phyloP scores from a whole-genome alignment of 2,329 filamentous ascomycete species.

The Claviceps citrina region DNA sequence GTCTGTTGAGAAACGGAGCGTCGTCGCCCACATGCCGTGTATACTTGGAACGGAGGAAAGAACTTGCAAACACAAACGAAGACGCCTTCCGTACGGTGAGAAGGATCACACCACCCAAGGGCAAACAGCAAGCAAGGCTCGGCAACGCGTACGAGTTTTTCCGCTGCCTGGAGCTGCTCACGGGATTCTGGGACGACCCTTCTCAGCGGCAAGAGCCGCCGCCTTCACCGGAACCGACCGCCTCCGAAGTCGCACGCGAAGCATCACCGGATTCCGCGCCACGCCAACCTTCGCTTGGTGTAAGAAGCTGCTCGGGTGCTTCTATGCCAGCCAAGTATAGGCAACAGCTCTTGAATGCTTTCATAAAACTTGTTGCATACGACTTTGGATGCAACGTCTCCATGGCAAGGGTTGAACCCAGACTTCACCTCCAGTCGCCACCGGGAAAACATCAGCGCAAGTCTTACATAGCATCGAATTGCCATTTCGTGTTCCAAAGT shows the following conservation, averaged over 20 bases:
- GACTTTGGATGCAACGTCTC: constrained; percentile 50
- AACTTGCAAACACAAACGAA: constrained; percentile 41
- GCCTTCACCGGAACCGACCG: constrained; percentile 18
- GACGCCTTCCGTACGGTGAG: constrained; percentile 46
- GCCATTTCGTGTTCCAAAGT: constrained; percentile 44
- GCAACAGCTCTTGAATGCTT: constrained; percentile 40
- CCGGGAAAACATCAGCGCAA: constrained; percentile 19
- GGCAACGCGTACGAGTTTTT: constrained; percentile 54
- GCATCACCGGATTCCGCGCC: constrained; percentile 6
- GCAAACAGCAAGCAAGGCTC: constrained; percentile 37
- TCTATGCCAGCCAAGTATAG: constrained; percentile 44
- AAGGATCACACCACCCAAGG: constrained; percentile 38
- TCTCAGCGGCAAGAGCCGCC: constrained; percentile 22
- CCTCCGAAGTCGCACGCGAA: constrained; percentile 8
- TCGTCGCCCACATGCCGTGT: constrained; percentile 40
- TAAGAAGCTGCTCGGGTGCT: constrained; percentile 34
- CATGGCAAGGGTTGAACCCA: constrained; percentile 40
- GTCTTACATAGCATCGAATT: constrained; percentile 43
- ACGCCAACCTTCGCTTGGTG: constrained; percentile 6
- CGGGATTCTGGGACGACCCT: constrained; percentile 47
- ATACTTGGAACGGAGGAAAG: constrained; percentile 42
- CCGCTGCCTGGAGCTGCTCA: constrained; percentile 43
- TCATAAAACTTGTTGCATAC: constrained; percentile 49
- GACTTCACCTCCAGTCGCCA: constrained; percentile 36
- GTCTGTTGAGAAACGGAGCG: constrained; percentile 35